phyloP scores from a whole-genome alignment of 2,329 filamentous ascomycete species.

The Botrytis squamosa region DNA sequence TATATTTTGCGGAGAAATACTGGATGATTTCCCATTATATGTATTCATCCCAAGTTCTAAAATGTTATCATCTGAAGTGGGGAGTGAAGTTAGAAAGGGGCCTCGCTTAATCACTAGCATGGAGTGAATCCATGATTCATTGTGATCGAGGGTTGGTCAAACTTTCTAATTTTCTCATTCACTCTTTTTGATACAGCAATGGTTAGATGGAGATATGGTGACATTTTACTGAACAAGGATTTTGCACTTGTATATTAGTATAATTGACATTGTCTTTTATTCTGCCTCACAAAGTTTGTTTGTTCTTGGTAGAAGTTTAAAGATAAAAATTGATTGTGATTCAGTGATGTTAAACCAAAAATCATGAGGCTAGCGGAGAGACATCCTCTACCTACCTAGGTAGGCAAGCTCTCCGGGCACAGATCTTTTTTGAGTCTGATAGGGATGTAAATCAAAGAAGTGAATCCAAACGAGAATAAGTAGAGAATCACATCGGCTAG shows the following conservation, averaged over 20 bases:
- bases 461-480: background rate
- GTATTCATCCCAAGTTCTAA: background rate
- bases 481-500: background rate
- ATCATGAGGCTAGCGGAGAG: background rate
- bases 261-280: fast-evolving
- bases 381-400: background rate
- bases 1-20: too few relatives aligned
- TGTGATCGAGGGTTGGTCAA: background rate
- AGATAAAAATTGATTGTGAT: background rate
- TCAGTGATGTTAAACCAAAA: fast-evolving
- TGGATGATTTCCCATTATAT: too few relatives aligned
- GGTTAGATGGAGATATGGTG: background rate
- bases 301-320: background rate
- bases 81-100: background rate
- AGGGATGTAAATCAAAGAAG: too few relatives aligned
- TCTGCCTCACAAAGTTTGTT: too few relatives aligned
- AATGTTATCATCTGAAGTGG: background rate
- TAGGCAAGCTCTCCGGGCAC: background rate
- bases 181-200: background rate
- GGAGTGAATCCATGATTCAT: background rate
- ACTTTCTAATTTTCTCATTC: too few relatives aligned
- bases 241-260: background rate
- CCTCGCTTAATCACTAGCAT: background rate
- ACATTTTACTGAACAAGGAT: background rate
- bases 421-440: background rate